These are phyloP conservation scores for Xeromyces bisporus DNA, from an alignment of 495 filamentous ascomycete genomes.

Conservation along the genomic window DNA sequence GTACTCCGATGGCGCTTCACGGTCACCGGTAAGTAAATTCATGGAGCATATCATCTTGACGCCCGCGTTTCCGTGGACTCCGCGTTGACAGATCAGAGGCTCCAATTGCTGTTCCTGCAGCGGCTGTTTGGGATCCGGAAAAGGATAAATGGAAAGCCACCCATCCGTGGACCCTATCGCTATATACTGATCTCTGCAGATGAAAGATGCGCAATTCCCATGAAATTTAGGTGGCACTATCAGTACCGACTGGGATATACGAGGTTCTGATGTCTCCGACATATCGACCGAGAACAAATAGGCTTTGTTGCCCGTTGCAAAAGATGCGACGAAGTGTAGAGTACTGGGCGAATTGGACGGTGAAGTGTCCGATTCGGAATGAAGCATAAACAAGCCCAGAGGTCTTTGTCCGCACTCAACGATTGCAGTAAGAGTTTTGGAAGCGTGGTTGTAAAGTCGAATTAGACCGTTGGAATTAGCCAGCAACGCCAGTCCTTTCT, in stretches of 20 bases:
- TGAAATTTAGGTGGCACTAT: constrained; percentile 18
- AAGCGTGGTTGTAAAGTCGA: constrained; percentile 19
- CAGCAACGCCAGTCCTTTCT: constrained; percentile 20
- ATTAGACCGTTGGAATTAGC: constrained; percentile 16
- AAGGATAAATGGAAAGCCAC: constrained; percentile 35
- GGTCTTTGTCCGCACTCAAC: constrained; percentile 11
- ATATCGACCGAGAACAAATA: constrained; percentile 15
- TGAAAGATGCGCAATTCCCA: constrained; percentile 20
- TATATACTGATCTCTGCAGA: constrained; percentile 27
- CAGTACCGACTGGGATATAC: constrained; percentile 9
- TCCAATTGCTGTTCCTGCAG: constrained; percentile 9
- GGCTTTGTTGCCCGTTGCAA: constrained; percentile 12
- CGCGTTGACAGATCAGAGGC: constrained; percentile 10
- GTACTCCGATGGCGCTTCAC: constrained; percentile 6
- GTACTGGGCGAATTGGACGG: constrained; percentile 2
- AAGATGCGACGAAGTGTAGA: constrained; percentile 17
- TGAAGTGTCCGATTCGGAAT: constrained; percentile 3
- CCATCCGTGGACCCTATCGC: constrained; percentile 55
- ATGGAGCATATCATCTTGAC: constrained; percentile 45
- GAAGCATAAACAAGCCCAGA: constrained; percentile 11
- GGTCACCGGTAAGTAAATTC: constrained; percentile 4
- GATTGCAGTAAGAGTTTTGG: constrained; percentile 12
- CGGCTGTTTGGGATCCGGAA: constrained; percentile 5
- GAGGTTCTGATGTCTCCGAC: constrained; percentile 5
- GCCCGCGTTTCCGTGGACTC: constrained; percentile 44